These are phyloP conservation scores for Microbotryum silenes-acaulis DNA, from an alignment of 1,284 basidiomycete species.

Conservation along the genomic window DNA sequence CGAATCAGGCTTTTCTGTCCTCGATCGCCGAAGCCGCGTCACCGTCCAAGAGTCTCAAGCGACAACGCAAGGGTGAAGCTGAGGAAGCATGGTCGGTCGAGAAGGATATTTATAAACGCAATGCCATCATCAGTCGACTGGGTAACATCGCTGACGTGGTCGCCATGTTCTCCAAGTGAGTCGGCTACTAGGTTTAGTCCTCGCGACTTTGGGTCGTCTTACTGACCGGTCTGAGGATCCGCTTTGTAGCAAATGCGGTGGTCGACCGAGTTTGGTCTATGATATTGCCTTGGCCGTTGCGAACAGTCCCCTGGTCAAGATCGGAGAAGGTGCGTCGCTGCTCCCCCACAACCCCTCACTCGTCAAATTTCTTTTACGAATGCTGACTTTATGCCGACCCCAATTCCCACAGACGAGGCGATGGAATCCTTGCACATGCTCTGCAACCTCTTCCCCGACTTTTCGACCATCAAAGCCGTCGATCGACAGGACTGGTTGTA, in stretches of 20 bases:
- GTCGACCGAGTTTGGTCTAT: slow-evolving; percentile 13
- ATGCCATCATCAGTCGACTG: slow-evolving; percentile 25
- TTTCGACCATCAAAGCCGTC: slow-evolving; percentile 21
- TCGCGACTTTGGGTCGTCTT: neutral
- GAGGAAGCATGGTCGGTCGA: neutral
- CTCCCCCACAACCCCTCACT: neutral
- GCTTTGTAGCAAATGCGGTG: slow-evolving; percentile 4
- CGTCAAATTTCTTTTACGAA: neutral
- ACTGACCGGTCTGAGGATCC: neutral
- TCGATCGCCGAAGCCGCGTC: slow-evolving; percentile 12
- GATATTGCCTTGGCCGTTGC: slow-evolving; percentile 26
- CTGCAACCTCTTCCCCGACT: slow-evolving; percentile 19
- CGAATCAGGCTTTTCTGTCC: slow-evolving; percentile 23
- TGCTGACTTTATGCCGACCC: neutral
- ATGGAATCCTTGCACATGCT: slow-evolving; percentile 20
- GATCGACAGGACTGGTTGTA: slow-evolving; percentile 19
- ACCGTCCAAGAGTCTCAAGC: slow-evolving; percentile 22
- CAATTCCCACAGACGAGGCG: slow-evolving; percentile 17
- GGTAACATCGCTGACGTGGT: slow-evolving; percentile 27
- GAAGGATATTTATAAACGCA: slow-evolving; percentile 16
- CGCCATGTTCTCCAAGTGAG: slow-evolving; percentile 16
- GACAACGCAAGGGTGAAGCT: slow-evolving; percentile 1
- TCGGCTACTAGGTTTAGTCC: neutral
- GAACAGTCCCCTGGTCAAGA: slow-evolving; percentile 20
- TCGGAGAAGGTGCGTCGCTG: slow-evolving; percentile 16